Conservation (phyloP, 202 grass and related monocot species). For the Tripidium arundinaceum region DNA sequence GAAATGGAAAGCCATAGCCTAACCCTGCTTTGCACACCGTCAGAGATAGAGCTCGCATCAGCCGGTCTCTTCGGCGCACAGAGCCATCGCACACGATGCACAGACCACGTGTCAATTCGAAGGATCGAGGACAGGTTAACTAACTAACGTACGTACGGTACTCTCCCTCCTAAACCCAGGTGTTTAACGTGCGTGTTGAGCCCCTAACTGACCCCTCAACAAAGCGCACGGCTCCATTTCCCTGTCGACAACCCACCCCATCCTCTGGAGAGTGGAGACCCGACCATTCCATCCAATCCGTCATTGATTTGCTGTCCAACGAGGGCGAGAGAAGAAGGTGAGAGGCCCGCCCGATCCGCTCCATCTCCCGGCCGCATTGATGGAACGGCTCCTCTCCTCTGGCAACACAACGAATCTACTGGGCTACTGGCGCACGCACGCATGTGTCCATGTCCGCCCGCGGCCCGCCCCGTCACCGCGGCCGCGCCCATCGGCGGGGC, state of each 20-base stretch:
- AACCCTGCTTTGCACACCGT: not conserved
- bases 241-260: not conserved
- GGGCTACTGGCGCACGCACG: not conserved
- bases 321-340: not conserved
- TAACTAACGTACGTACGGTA: not conserved
- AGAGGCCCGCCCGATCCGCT: not conserved
- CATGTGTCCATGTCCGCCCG: not conserved
- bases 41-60: not conserved
- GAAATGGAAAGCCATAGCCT: not conserved
- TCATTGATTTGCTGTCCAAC: not conserved
- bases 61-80: not conserved
- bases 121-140: too few species aligned
- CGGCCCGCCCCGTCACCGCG: not conserved
- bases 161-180: not conserved
- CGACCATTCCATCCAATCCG: not conserved
- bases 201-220: not conserved
- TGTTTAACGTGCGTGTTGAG: conserved; percentile 22
- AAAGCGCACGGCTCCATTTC: not conserved
- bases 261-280: too few species aligned
- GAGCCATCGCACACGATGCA: not conserved
- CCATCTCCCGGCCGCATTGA: not conserved
- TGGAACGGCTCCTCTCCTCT: not conserved
- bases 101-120: too few species aligned
- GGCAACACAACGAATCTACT: conserved; percentile 13
- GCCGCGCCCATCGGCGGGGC: too few species aligned